Conservation (phyloP, 2,329 filamentous ascomycete species). For the Anisogramma anomala region DNA sequence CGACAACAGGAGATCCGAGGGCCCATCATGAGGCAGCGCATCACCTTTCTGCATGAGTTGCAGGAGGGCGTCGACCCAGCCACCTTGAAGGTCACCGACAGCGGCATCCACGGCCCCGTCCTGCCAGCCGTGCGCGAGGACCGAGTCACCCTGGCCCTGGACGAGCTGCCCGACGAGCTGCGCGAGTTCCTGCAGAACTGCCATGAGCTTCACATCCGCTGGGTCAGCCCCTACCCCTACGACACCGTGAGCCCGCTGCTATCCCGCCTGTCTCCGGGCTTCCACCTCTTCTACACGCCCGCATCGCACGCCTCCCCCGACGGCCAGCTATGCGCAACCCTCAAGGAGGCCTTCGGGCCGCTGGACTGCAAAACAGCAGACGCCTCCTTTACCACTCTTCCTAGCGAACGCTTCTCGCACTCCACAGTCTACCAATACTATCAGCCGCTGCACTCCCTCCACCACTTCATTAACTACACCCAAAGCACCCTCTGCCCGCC, state of each 20-base stretch:
- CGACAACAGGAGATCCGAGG: not conserved
- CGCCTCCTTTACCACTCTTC: constrained; percentile 51
- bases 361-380: constrained; percentile 27
- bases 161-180: constrained; percentile 62
- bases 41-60: constrained; percentile 65
- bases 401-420: constrained; percentile 44
- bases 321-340: constrained; percentile 21
- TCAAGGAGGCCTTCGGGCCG: constrained; percentile 23
- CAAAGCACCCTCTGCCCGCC: constrained; percentile 39
- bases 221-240: constrained; percentile 52
- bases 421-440: constrained; percentile 60
- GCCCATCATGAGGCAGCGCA: constrained; percentile 57
- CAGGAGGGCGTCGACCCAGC: constrained; percentile 53
- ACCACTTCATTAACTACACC: constrained; percentile 42
- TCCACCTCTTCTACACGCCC: constrained; percentile 71
- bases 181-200: constrained; percentile 49
- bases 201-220: constrained; percentile 67
- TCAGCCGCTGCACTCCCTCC: constrained; percentile 47
- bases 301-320: constrained; percentile 23
- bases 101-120: constrained; percentile 42
- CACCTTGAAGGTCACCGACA: constrained; percentile 44
- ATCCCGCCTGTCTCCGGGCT: constrained; percentile 64
- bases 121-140: constrained; percentile 66
- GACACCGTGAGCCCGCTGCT: constrained; percentile 56
- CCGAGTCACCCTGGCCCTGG: constrained; percentile 58